phyloP scores from a whole-genome alignment of 1,284 basidiomycete species.

The Golubevia pallescens region DNA sequence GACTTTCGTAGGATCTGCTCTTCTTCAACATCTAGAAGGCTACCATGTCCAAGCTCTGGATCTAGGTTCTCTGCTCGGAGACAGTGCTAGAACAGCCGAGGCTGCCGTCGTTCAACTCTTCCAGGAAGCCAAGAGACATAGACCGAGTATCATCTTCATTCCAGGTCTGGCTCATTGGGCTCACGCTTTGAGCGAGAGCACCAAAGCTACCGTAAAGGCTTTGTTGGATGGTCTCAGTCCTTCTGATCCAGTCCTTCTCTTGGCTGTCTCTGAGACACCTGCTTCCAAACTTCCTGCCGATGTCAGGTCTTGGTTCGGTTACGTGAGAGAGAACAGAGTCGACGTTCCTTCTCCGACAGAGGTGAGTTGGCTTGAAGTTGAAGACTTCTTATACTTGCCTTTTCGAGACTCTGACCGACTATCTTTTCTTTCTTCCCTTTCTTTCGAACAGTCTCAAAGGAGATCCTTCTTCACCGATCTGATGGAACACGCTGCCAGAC shows the following conservation, averaged over 20 bases:
- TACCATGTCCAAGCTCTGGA: conserved; percentile 57
- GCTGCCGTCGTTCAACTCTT: conserved; percentile 57
- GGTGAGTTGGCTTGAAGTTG: conserved; percentile 3
- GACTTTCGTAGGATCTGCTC: conserved; percentile 37
- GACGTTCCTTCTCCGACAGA: conserved; percentile 20
- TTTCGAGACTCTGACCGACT: conserved; percentile 6
- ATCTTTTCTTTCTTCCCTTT: conserved; percentile 1
- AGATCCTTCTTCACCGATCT: conserved; percentile 76
- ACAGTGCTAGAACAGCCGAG: conserved; percentile 54
- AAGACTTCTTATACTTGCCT: neutral
- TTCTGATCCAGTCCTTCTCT: conserved; percentile 53
- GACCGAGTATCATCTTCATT: conserved; percentile 57
- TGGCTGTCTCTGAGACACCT: conserved; percentile 49
- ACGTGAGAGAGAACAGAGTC: conserved; percentile 33
- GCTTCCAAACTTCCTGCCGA: conserved; percentile 43
- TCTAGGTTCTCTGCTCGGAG: conserved; percentile 51
- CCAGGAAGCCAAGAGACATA: conserved; percentile 58
- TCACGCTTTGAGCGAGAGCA: conserved; percentile 37
- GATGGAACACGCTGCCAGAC: conserved; percentile 40
- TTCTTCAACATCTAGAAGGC: conserved; percentile 59
- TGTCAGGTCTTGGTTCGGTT: conserved; percentile 56
- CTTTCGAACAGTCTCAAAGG: conserved; percentile 68
- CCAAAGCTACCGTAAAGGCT: conserved; percentile 49
- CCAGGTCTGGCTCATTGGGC: conserved; percentile 57
- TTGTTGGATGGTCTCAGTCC: conserved; percentile 47